A percentile compares a stretch with the other conserved stretches of the same genome.
These are phyloP conservation scores for Stellera chamaejasme DNA, from an alignment of 345 rosid species.

Conservation along the genomic window DNA sequence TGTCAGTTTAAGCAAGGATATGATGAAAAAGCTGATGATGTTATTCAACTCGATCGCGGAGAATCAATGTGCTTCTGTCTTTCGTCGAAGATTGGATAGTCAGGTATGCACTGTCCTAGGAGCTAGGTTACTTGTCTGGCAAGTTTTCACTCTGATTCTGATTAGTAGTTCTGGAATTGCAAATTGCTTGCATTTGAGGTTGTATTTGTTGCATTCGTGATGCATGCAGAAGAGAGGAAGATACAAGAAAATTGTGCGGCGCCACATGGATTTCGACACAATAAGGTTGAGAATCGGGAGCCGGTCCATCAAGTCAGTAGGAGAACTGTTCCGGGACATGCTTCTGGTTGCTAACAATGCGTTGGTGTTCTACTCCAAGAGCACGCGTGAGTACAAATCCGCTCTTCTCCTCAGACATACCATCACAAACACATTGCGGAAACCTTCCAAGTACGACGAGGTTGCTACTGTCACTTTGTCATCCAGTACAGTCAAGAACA, in stretches of 20 bases:
- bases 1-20: conserved; percentile 19
- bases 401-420: conserved; percentile 51
- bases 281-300: conserved; percentile 49
- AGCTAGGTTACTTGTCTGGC: neutral
- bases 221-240: conserved; percentile 74
- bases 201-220: conserved; percentile 4
- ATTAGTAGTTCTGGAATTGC: no score
- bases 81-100: conserved; percentile 63
- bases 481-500: conserved; percentile 16
- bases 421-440: conserved; percentile 38
- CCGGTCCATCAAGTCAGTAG: conserved; percentile 30
- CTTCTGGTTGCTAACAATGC: conserved; percentile 73
- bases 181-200: neutral
- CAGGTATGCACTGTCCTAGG: conserved; percentile 45
- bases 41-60: conserved; percentile 38
- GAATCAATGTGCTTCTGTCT: conserved; percentile 51
- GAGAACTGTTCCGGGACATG: conserved; percentile 62
- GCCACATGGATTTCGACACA: conserved; percentile 70
- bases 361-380: conserved; percentile 61
- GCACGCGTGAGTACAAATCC: conserved; percentile 77
- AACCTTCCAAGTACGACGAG: conserved; percentile 26
- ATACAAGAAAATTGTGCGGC: conserved; percentile 67
- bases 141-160: neutral
- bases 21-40: conserved; percentile 30
- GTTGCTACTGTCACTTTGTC: conserved; percentile 16